Conservation (phyloP, 176 grass and related monocot genomes). For the Paspalum vaginatum region DNA sequence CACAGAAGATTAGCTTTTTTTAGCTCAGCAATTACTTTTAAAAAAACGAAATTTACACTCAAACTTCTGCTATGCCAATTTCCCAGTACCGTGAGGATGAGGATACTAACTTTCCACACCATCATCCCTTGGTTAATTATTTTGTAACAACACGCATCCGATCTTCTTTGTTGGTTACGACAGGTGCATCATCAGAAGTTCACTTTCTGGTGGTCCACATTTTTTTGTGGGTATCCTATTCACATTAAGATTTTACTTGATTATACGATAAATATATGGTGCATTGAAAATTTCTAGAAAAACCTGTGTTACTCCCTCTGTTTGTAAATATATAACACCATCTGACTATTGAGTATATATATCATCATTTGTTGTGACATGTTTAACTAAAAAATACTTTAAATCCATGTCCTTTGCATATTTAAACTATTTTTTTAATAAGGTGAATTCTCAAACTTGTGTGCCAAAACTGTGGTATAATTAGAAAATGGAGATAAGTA, state of each 20-base stretch:
- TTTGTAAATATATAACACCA: too few species aligned
- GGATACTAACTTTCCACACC: neutral
- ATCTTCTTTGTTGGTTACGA: neutral
- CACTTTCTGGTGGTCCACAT: constrained; percentile 10
- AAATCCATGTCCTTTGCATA: too few species aligned
- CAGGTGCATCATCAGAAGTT: neutral
- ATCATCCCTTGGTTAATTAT: constrained; percentile 1
- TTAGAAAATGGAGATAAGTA: neutral
- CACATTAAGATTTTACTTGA: neutral
- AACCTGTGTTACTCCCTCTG: neutral
- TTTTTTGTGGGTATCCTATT: constrained; percentile 4
- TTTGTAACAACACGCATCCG: neutral
- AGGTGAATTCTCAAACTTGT: too few species aligned
- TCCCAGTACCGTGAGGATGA: neutral
- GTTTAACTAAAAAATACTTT: too few species aligned
- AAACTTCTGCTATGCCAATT: neutral
- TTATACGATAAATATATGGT: neutral
- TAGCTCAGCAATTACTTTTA: too few species aligned
- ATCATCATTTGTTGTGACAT: too few species aligned
- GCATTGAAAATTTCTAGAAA: neutral
- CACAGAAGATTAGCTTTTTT: too few species aligned
- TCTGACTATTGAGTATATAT: too few species aligned
- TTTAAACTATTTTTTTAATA: too few species aligned
- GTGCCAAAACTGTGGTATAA: too few species aligned
- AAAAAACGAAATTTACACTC: too few species aligned